Base-by-base conservation (phyloP, 2,329 filamentous ascomycete genomes). In the Ophiosphaerella korrae region DNA sequence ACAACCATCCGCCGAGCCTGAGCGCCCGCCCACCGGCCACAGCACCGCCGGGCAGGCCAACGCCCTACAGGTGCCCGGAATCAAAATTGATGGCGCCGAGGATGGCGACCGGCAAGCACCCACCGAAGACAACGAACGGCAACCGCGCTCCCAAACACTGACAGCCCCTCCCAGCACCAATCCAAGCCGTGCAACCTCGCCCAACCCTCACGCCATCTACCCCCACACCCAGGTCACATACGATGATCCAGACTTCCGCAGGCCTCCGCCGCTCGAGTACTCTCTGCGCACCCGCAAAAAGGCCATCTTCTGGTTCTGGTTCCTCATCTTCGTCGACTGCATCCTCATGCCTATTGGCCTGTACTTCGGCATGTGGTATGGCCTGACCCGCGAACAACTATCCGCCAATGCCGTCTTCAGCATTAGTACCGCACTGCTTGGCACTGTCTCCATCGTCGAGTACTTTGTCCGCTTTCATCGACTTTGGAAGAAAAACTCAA, bases 331-430 rank as follows among this genome's bases (percentile, higher is more conserved):
- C 18, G 62, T 86, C 50, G 84, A 87, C 70, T 82, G 80, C 43
- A 74, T 84, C 52, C 79, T 75, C 49, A 81, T 84, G 70, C 84
- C 84, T 14, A 76, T 86, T 51, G 78, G 76, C 3, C 74, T 87
- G 2, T 87, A 86, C 71, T 87, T 83, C 74, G 76, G 79, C 42
- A 74, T 87, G 33, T 85, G 82, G 81, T 85, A 85, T 56, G 77
- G 76, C 55, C 81, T 82, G 8, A 72, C 75, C 53, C 53, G 68
- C 24, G 68, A 71, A 23, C 60, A 72, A 48, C 64, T 86, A 29
- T 77, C 75, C 0, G 76, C 77, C 38, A 81, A 81, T 43, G 75
- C 77, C 32, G 74, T 81, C 59, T 82, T 82, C 70, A 79, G 77
- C 55, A 82, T 83, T 57, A 81, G 81, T 57, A 83, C 81, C 1